Conservation (phyloP, 768 basidiomycete species). For the Boletus vinaceobasis region DNA sequence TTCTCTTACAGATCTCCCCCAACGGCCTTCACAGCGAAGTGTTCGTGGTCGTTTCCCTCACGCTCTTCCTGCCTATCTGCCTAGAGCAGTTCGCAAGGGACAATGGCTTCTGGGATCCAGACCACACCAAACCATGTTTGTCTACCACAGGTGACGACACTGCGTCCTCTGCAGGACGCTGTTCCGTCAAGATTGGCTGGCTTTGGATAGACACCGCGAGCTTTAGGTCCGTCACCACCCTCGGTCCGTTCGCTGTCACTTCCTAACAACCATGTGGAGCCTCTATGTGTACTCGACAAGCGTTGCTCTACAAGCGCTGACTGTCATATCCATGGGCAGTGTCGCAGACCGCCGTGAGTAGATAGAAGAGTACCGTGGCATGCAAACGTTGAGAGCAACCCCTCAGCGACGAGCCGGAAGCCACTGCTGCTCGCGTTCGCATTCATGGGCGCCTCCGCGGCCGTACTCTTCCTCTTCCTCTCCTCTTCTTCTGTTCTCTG, state of each 20-base stretch:
- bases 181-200: slow-evolving; percentile 81
- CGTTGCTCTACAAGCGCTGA: slow-evolving; percentile 87
- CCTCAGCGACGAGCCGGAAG: slow-evolving; percentile 67
- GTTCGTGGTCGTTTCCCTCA: slow-evolving; percentile 77
- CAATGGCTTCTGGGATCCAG: slow-evolving; percentile 77
- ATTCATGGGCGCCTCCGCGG: slow-evolving; percentile 61
- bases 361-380: too few relatives aligned
- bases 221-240: slow-evolving; percentile 62
- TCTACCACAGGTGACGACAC: slow-evolving; percentile 10
- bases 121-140: slow-evolving; percentile 57
- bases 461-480: slow-evolving; percentile 68
- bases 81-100: slow-evolving; percentile 88
- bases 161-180: slow-evolving; percentile 44
- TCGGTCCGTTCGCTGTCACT: not conserved
- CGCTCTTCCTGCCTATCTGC: slow-evolving; percentile 79
- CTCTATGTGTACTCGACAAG: slow-evolving; percentile 86
- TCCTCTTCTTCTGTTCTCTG: slow-evolving; percentile 71
- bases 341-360: slow-evolving; percentile 85
- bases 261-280: slow-evolving; percentile 36
- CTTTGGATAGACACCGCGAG: slow-evolving; percentile 88
- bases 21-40: slow-evolving; percentile 53
- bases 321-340: slow-evolving; percentile 90
- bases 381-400: not conserved
- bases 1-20: not conserved
- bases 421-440: slow-evolving; percentile 75